Evolutionary conservation across 1,139 yeast genomes (phyloP).

Genomic region (Suhomyces kunorum): DNA sequence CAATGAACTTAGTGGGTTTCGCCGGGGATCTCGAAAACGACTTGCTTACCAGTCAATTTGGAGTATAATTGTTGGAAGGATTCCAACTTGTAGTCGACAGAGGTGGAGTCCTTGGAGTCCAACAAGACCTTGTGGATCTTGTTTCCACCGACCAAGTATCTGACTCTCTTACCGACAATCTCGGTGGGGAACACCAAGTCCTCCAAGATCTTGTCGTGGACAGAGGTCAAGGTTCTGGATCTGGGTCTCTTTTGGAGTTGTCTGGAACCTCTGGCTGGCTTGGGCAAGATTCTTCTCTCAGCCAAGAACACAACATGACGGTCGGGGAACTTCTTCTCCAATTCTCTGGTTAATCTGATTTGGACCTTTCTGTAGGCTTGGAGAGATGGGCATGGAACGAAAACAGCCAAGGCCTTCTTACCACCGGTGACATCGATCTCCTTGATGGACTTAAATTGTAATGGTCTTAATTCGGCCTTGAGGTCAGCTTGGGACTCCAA

Average conservation of each 20-base stretch:
- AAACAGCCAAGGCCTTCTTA: constrained; percentile 97
- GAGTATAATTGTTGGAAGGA: constrained; percentile 98
- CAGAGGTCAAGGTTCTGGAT: constrained; percentile 98
- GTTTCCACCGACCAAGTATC: constrained; percentile 99
- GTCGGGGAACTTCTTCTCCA: constrained; percentile 99
- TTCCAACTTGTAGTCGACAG: constrained; percentile 98
- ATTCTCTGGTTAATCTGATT: constrained; percentile 97
- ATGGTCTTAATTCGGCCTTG: constrained; percentile 97
- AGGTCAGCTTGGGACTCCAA: constrained; percentile 94
- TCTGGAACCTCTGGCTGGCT: constrained; percentile 89
- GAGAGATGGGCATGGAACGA: constrained; percentile 97
- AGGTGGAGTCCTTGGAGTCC: constrained; percentile 96
- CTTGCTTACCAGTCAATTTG: constrained; percentile 99
- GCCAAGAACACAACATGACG: constrained; percentile 99
- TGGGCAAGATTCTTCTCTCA: constrained; percentile 99
- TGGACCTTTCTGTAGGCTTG: constrained; percentile 96
- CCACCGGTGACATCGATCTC: constrained; percentile 98
- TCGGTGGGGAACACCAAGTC: constrained; percentile 99
- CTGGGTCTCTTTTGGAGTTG: constrained; percentile 99
- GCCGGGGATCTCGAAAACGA: constrained; percentile 95
- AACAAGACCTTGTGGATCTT: constrained; percentile 97
- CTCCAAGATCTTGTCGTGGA: constrained; percentile 97
- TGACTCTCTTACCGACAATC: constrained; percentile 98
- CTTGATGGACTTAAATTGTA: constrained; percentile 98
- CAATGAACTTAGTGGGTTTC: constrained; percentile 41